Conservation (phyloP, 257 asterid genomes). For the Phtheirospermum japonicum region DNA sequence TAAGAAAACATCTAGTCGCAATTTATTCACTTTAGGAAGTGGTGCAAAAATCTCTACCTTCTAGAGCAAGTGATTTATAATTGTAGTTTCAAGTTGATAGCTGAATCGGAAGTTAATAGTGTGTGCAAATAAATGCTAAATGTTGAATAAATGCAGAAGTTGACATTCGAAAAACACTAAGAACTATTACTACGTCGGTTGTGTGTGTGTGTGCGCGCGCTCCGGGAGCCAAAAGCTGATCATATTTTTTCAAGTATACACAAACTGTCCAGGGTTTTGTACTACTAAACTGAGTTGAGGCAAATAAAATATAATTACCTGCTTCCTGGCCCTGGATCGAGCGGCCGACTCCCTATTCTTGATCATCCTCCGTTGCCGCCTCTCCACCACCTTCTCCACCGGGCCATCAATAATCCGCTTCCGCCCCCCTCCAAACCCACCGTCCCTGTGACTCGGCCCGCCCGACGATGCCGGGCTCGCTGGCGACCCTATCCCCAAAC, state of each 20-base stretch:
- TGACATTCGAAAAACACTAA: no score
- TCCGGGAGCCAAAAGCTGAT: no score
- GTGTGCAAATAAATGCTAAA: no score
- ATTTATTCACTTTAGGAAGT: no score
- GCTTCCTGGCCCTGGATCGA: constrained; percentile 78
- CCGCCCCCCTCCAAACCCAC: constrained; percentile 40
- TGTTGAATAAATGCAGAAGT: no score
- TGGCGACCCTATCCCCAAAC: constrained; percentile 47
- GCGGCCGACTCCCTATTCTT: constrained; percentile 82
- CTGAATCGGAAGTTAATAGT: no score
- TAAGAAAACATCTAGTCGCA: neutral
- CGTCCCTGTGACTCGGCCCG: constrained; percentile 45
- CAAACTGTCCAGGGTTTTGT: neutral
- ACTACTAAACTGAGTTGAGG: no score
- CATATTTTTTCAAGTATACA: neutral
- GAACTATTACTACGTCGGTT: no score
- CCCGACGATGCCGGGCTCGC: constrained; percentile 52
- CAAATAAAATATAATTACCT: constrained; percentile 37
- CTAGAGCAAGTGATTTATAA: no score
- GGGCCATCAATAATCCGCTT: constrained; percentile 59
- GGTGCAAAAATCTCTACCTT: no score
- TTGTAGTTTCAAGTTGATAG: no score
- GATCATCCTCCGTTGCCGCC: constrained; percentile 79
- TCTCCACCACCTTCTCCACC: constrained; percentile 69
- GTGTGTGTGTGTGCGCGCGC: no score